Conservation (phyloP, 345 rosid genomes). For the Schrenkiella parvula region DNA sequence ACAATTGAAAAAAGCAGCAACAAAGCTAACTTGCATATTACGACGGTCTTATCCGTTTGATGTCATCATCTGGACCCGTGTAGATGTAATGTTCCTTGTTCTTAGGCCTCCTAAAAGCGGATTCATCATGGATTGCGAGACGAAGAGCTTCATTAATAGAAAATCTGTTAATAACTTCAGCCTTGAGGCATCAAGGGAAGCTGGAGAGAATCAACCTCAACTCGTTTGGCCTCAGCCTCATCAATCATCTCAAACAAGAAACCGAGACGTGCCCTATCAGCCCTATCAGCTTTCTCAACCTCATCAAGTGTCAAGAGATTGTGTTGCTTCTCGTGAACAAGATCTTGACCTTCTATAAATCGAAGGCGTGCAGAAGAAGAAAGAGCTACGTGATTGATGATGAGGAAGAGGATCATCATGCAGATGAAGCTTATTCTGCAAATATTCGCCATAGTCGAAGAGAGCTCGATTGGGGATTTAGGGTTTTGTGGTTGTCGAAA, state of each 20-base stretch:
- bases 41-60: too few species aligned
- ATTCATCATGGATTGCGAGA: not conserved
- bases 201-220: not conserved
- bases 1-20: too few species aligned
- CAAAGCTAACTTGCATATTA: too few species aligned
- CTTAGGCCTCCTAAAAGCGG: not conserved
- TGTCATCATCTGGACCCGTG: too few species aligned
- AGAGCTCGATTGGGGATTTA: not conserved
- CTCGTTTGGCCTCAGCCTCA: not conserved
- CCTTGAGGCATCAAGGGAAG: not conserved
- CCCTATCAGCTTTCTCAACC: constrained; percentile 4
- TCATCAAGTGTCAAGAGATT: not conserved
- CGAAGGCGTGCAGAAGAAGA: not conserved
- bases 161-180: not conserved
- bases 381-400: not conserved
- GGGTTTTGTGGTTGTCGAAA: not conserved
- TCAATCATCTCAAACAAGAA: not conserved
- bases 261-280: not conserved
- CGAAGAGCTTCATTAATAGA: too few species aligned
- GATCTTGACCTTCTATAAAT: not conserved
- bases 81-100: not conserved
- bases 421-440: constrained; percentile 9
- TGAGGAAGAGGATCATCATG: not conserved
- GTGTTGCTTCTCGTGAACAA: constrained; percentile 1
- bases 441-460: constrained; percentile 7